Conservation (phyloP, 306 rosid genomes). For the Abrus pulchellus region DNA sequence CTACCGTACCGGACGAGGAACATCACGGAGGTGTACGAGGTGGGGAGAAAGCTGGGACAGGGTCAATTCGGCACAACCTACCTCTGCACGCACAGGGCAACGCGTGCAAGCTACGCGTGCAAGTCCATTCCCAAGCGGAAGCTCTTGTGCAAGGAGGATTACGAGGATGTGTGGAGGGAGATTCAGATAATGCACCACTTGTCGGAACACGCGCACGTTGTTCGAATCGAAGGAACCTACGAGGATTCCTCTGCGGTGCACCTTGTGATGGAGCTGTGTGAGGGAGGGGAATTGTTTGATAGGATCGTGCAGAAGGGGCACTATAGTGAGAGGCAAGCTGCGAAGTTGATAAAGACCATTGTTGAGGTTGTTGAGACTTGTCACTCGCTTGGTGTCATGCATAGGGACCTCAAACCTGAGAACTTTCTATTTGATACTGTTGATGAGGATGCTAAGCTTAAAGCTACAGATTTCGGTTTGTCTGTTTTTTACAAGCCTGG, state of each 20-base stretch:
- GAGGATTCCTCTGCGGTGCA: slow-evolving; percentile 61
- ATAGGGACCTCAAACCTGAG: slow-evolving; percentile 69
- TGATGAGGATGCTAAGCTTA: slow-evolving; percentile 63
- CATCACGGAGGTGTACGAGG: slow-evolving; percentile 49
- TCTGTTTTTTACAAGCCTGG: slow-evolving; percentile 69
- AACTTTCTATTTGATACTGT: slow-evolving; percentile 62
- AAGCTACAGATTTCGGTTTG: slow-evolving; percentile 64
- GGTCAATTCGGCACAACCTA: slow-evolving; percentile 70
- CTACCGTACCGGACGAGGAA: slow-evolving; percentile 55
- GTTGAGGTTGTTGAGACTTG: slow-evolving; percentile 63
- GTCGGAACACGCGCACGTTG: slow-evolving; percentile 57
- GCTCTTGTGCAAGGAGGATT: slow-evolving; percentile 61
- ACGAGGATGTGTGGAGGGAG: slow-evolving; percentile 71
- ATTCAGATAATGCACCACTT: slow-evolving; percentile 77
- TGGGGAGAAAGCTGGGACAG: slow-evolving; percentile 64
- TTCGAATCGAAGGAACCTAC: slow-evolving; percentile 57
- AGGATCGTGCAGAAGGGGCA: slow-evolving; percentile 69
- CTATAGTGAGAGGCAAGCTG: slow-evolving; percentile 66
- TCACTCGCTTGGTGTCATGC: slow-evolving; percentile 74
- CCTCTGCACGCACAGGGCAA: slow-evolving; percentile 53
- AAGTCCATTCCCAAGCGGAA: slow-evolving; percentile 65
- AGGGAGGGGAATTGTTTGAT: slow-evolving; percentile 63
- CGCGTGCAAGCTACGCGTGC: slow-evolving; percentile 54
- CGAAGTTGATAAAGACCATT: slow-evolving; percentile 55
- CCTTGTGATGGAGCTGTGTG: slow-evolving; percentile 70